These are phyloP conservation scores for Suillus hirtellus DNA, from an alignment of 768 basidiomycete species.

Conservation along the genomic window DNA sequence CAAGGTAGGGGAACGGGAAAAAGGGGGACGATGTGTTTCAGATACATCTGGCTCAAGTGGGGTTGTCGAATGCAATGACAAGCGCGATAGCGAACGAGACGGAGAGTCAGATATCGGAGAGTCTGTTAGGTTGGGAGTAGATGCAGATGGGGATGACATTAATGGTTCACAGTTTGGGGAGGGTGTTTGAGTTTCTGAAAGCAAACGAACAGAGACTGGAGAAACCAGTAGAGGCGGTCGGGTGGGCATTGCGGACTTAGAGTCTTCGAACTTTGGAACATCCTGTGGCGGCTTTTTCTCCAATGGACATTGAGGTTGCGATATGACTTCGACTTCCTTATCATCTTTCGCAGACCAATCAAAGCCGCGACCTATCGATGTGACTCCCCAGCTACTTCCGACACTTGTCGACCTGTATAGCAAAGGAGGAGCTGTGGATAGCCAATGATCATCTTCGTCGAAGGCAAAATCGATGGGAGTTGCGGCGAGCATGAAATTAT, in stretches of 20 bases:
- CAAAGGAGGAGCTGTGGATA: slow-evolving; percentile 46
- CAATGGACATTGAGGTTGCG: slow-evolving; percentile 12
- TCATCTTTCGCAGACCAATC: slow-evolving; percentile 60
- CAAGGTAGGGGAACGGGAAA: slow-evolving; percentile 52
- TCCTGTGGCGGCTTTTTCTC: slow-evolving; percentile 19
- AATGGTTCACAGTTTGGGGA: slow-evolving; percentile 29
- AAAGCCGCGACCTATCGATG: slow-evolving; percentile 81
- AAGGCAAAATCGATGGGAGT: slow-evolving; percentile 60
- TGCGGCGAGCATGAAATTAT: slow-evolving; percentile 54
- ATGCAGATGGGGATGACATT: slow-evolving; percentile 28
- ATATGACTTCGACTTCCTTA: slow-evolving; percentile 17
- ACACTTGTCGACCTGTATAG: slow-evolving; percentile 67
- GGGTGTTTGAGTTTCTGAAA: slow-evolving; percentile 28
- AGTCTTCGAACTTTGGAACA: slow-evolving; percentile 11
- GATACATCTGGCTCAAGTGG: slow-evolving; percentile 22
- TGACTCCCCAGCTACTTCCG: slow-evolving; percentile 82
- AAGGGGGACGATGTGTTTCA: slow-evolving; percentile 29
- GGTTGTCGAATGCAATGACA: slow-evolving; percentile 7
- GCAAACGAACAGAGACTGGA: slow-evolving; percentile 16
- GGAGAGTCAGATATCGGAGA: slow-evolving; percentile 33
- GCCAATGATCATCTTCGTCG: slow-evolving; percentile 70
- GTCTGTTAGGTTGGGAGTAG: slow-evolving; percentile 31
- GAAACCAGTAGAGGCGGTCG: slow-evolving; percentile 20
- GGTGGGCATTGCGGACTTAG: slow-evolving; percentile 14
- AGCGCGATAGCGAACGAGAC: slow-evolving; percentile 20